Evolutionary conservation across 495 filamentous ascomycete genomes (phyloP).

Genomic region (Aspergillus affinis): DNA sequence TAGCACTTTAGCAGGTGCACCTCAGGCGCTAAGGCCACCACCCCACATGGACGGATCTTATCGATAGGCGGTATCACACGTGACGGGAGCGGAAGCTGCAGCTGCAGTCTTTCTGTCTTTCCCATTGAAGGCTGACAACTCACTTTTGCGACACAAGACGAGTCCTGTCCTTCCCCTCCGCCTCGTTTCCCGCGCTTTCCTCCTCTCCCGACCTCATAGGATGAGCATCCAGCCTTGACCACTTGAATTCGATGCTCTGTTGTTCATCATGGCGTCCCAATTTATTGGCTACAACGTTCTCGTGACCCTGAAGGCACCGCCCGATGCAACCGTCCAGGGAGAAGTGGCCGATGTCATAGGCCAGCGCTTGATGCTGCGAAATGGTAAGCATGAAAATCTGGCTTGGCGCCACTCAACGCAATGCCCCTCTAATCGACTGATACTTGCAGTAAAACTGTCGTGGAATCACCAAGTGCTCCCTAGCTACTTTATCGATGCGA

Average conservation of each 20-base stretch:
- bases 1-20: no score
- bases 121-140: conserved; percentile 7
- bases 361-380: conserved; percentile 68
- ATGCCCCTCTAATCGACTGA: background rate
- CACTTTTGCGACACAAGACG: conserved; percentile 16
- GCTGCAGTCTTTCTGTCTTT: background rate
- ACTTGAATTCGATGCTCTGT: conserved; percentile 13
- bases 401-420: background rate
- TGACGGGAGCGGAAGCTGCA: conserved; percentile 4
- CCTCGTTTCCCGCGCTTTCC: conserved; percentile 1
- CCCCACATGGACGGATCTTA: conserved; percentile 8
- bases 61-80: conserved; percentile 11
- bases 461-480: conserved; percentile 49
- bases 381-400: conserved; percentile 58
- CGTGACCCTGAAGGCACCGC: conserved; percentile 69
- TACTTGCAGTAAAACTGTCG: conserved; percentile 44
- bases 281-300: conserved; percentile 80
- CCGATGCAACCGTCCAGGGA: conserved; percentile 65
- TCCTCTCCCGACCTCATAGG: conserved; percentile 4
- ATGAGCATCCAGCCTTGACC: conserved; percentile 1
- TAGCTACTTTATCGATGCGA: conserved; percentile 53
- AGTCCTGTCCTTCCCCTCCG: background rate
- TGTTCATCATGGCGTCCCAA: conserved; percentile 56
- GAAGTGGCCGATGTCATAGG: conserved; percentile 72
- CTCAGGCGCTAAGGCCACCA: no score